Evolutionary conservation across 2,329 filamentous ascomycete genomes (phyloP), one percentile per base, ranked within the genome.

Genomic region (Penicillium brasilianum): DNA sequence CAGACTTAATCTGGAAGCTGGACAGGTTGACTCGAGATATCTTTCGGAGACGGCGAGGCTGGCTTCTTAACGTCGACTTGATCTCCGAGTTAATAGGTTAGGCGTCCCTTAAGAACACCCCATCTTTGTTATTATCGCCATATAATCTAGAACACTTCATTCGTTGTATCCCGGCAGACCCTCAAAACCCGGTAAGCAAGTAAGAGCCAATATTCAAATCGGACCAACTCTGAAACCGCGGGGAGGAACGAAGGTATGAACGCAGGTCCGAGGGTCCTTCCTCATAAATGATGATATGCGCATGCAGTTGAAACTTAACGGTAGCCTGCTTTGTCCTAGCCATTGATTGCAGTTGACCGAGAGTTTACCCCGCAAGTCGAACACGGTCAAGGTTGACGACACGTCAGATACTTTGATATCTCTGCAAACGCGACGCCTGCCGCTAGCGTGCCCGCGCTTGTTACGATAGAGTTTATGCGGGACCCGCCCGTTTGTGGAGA

Each of bases 191-290:
- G 54, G 59, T 53, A 51, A 28, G 36, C 49, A 60, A 32, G 43
- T 46, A 44, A 60, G 20, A 39, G 57, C 32, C n/a, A 16, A 44
- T 11, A 57, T 63, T 60, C 39, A 59, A 63, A 63, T 44, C 49
- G 37, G 53, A 62, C 62, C 44, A 30, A 41, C 10, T 36, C 58
- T 61, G 64, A 60, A 68, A 65, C 66, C 25, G 48, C 50, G 49
- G 43, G 49, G 25, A 43, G 36, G 25, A n/a, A 48, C 43, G 16
- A 52, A 25, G 36, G 18, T 18, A 43, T 36, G 25, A 13, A 48
- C 43, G 10, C 44, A 25, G 46, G 18, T 18, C 44, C 44, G 52
- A 28, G 30, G 34, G 13, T 13, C 25, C 41, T 58, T 50, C 32
- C 48, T n/a, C n/a, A n/a, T n/a, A 55, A n/a, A 22, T 8, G 14